Evolutionary conservation across 2,329 filamentous ascomycete species (phyloP).

Genomic region (Aspergillus hortae): DNA sequence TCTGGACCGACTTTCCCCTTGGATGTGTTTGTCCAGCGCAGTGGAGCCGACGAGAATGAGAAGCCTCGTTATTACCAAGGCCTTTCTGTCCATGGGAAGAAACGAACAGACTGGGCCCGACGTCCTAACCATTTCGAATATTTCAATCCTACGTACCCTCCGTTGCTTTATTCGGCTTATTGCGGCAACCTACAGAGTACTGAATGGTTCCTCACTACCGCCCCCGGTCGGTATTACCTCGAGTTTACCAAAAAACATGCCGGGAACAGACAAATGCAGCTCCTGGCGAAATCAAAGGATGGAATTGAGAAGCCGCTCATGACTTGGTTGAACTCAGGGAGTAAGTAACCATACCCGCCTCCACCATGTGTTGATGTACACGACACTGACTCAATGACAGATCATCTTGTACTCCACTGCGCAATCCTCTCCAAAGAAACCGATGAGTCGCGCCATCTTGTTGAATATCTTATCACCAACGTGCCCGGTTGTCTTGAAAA

Average conservation of each 20-base stretch:
- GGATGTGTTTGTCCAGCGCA: conserved; percentile 62
- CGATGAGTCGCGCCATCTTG: conserved; percentile 49
- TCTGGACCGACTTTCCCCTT: conserved; percentile 68
- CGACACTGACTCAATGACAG: conserved; percentile 13
- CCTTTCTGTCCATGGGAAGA: conserved; percentile 70
- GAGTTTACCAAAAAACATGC: conserved; percentile 64
- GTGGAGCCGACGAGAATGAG: conserved; percentile 59
- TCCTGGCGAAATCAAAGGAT: conserved; percentile 50
- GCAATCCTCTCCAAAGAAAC: conserved; percentile 51
- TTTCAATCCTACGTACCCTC: conserved; percentile 11
- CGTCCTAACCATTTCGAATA: conserved; percentile 34
- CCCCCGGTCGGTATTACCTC: conserved; percentile 63
- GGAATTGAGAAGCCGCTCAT: conserved; percentile 9
- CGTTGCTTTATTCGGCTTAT: conserved; percentile 31
- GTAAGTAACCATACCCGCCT: conserved; percentile 38
- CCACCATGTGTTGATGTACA: neutral
- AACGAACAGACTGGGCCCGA: conserved; percentile 70
- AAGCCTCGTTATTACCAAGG: conserved; percentile 75
- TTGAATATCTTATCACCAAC: conserved; percentile 64
- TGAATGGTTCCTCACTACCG: conserved; percentile 74
- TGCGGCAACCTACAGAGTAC: conserved; percentile 61
- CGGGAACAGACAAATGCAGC: conserved; percentile 60
- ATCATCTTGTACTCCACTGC: conserved; percentile 60
- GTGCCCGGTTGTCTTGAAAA: conserved; percentile 61
- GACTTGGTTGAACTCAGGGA: conserved; percentile 41